Evolutionary conservation across 1,139 yeast genomes (phyloP), one percentile per base, ranked within the genome.

Genomic region (Debaryomyces subglobosus): DNA sequence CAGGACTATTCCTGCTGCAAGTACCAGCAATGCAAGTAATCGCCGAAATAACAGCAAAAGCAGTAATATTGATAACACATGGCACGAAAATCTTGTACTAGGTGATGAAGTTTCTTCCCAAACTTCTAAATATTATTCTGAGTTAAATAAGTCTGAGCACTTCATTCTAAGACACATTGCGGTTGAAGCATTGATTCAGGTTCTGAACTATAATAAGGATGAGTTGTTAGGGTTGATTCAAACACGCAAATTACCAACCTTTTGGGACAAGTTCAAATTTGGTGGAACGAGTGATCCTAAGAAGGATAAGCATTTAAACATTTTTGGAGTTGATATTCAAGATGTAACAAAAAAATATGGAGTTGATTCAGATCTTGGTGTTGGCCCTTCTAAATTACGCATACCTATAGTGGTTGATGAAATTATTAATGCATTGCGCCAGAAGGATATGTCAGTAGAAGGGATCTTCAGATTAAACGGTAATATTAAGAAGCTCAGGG

Each of bases 381-480:
- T 89, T 36, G 97, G 97, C 0, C 94, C 96, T 0, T 73, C 85
- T 0, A 85, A 84, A 58, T 77, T 94, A 41, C 78, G 86, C 38
- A 88, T 95, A 39, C 99, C 99, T 0, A 81, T 89, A 45, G 77
- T 95, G 40, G 78, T 95, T 46, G 98, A 94, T 61, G 98, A 94
- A 60, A 74, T 92, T 15, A 82, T 95, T 41, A 81, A 82, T 43
- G 89, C 96, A 1, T 81, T 95, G 72, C 81, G 89, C 50, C 96
- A 89, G 50, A 90, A 89, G 75, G 98, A 94, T 69, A 86, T 95
- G 89, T 89, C 97, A 3, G 94, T 91, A 18, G 99, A 94, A 68
- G 99, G 99, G 50, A 88, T 95, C 8, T 95, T 95, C 75, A 81
- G 99, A 60, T 88, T 92, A 63, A 95, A 95, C 64, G 99, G 99